phyloP scores from a whole-genome alignment of 129 eudicot species.

The Lactuca sativa region DNA sequence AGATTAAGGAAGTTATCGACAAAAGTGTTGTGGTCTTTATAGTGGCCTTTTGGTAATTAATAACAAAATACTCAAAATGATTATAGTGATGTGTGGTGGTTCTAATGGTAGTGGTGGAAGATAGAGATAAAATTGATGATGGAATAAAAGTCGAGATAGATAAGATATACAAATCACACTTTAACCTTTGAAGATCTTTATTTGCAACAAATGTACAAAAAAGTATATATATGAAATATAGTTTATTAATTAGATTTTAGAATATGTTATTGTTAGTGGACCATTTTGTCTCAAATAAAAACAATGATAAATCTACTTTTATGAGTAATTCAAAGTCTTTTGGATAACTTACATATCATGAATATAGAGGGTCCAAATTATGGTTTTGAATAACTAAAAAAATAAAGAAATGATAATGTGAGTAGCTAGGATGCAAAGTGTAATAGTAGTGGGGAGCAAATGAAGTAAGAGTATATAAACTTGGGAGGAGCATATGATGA shows the following conservation, averaged over 20 bases:
- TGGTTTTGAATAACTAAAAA: not conserved
- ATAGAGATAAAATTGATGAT: constrained; percentile 23
- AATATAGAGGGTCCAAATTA: not conserved
- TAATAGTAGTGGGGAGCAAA: constrained; percentile 26
- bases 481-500: constrained; percentile 27
- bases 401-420: not conserved
- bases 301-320: not conserved
- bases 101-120: not conserved
- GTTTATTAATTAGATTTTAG: not conserved
- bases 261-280: constrained; percentile 9
- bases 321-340: not conserved
- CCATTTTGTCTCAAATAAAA: not conserved
- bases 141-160: constrained; percentile 21
- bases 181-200: constrained; percentile 9
- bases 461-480: constrained; percentile 22
- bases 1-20: not conserved
- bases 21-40: not conserved
- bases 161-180: constrained; percentile 8
- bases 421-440: constrained; percentile 1
- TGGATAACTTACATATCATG: not conserved
- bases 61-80: not conserved
- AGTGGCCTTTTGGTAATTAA: not conserved
- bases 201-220: not conserved
- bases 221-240: not conserved
- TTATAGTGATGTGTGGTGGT: not conserved